Base-by-base conservation (phyloP, 805 yeast species). In the Ogataea ganodermae region DNA sequence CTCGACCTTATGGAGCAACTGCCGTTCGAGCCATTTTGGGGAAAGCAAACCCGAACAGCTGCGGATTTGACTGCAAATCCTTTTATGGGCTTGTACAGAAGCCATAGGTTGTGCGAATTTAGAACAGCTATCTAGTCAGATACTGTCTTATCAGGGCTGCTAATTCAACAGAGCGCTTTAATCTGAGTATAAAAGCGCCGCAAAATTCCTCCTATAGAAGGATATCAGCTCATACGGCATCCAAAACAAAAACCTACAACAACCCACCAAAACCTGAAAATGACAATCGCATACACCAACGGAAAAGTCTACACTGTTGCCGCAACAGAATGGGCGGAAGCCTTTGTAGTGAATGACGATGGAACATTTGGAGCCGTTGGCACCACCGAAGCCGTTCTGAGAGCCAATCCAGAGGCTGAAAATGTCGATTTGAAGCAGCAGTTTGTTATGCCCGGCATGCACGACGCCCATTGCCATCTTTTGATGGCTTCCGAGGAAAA, bases 391-490 rank as follows among this genome's bases (percentile, higher is more conserved):
- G 59, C 45, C 20, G 44, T 59, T 26, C 36, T 48, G 23, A 36
- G 27, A 12, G 30, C 51, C 13, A 43, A 48, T 30, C 44, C 46
- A 8, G 51, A 42, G n/a, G 39, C 53, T 9, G 13, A 33, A 28
- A 56, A 57, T 9, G 53, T 59, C 27, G 63, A 58, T 35, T 50
- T 59, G 18, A 48, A 58, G 35, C 59, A 59, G n/a, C 54, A 58
- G 44, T 58, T 58, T 40, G 62, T 59, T 16, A 56, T 58, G 61
- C 63, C 63, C 24, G 63, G 63, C 18, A 57, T 59, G 60, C 63
- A 59, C 44, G 63, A 59, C 47, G 62, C 62, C 38, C 62, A 59
- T 44, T 52, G 55, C 44, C 63, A 58, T 46, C 44, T 59, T 30
- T 44, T 59, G 31, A 57, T 58, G 61, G 63, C 63, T 18, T 55